Percentiles rank a stretch among this genome's conserved stretches.
Evolutionary conservation across 768 basidiomycete species (phyloP).

Genomic region (Boletus huronensis): DNA sequence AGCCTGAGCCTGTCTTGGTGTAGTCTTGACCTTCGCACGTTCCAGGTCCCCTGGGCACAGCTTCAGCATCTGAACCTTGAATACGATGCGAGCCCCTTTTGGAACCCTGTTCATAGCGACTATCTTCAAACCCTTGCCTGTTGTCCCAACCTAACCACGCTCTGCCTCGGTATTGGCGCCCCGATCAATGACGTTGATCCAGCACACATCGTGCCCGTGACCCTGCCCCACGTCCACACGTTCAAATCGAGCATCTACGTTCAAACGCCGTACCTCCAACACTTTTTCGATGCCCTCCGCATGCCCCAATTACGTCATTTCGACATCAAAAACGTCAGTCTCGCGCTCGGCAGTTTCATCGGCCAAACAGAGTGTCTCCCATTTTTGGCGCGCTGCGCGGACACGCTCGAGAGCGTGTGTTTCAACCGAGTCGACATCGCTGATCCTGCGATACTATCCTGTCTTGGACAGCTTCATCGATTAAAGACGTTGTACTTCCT

Average conservation of each 20-base stretch:
- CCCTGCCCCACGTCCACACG: constrained; percentile 27
- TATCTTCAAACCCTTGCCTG: constrained; percentile 22
- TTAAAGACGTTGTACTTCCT: constrained; percentile 20
- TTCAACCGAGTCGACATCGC: constrained; percentile 24
- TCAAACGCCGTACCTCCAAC: constrained; percentile 23
- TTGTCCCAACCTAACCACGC: constrained; percentile 27
- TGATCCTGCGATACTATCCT: constrained; percentile 18
- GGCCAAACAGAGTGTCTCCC: constrained; percentile 29
- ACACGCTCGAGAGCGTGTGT: constrained; percentile 27
- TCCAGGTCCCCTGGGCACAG: constrained; percentile 29
- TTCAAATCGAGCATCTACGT: constrained; percentile 26
- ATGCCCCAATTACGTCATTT: constrained; percentile 26
- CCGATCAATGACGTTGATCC: constrained; percentile 16
- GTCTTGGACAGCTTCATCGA: constrained; percentile 18
- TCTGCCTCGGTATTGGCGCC: constrained; percentile 27
- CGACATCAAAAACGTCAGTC: constrained; percentile 29
- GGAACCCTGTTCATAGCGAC: constrained; percentile 30
- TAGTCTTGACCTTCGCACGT: constrained; percentile 24
- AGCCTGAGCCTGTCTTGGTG: constrained; percentile 30
- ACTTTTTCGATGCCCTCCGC: constrained; percentile 27
- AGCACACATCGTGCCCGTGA: constrained; percentile 16
- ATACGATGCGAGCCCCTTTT: constrained; percentile 26
- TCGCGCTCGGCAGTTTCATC: constrained; percentile 22
- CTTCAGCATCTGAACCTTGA: constrained; percentile 27
- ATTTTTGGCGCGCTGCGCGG: constrained; percentile 24